A percentile compares a stretch with the other conserved stretches of the same genome.
Conservation (phyloP, 2,329 filamentous ascomycete genomes). For the Pleomassaria siparia region DNA sequence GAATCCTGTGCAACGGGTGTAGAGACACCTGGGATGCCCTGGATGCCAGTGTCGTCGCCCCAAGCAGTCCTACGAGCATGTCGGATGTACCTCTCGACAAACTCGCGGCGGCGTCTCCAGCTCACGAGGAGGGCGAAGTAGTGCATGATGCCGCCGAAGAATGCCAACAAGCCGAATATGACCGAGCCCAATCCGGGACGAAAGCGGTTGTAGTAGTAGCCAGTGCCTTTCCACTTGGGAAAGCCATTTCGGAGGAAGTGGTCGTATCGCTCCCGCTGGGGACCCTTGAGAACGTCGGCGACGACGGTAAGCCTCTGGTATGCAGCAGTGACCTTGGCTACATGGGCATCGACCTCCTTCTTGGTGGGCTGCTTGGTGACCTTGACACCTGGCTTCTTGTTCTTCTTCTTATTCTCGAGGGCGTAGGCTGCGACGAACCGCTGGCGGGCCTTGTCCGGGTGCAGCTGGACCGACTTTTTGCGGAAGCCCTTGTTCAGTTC, state of each 20-base stretch:
- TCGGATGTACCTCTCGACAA: constrained; percentile 87
- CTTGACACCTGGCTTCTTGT: constrained; percentile 59
- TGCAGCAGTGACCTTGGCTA: constrained; percentile 79
- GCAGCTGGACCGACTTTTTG: constrained; percentile 78
- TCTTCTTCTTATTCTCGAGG: constrained; percentile 54
- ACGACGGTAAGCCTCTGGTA: constrained; percentile 85
- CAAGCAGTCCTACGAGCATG: constrained; percentile 86
- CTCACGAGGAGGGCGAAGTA: constrained; percentile 82
- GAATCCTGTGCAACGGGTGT: constrained; percentile 42
- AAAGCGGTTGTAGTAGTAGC: constrained; percentile 97
- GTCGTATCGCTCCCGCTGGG: constrained; percentile 84
- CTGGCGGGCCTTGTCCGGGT: constrained; percentile 95
- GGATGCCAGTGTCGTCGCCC: constrained; percentile 74
- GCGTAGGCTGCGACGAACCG: constrained; percentile 71
- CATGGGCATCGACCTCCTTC: constrained; percentile 72
- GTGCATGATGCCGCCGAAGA: constrained; percentile 81
- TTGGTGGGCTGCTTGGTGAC: constrained; percentile 72
- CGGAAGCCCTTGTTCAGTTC: constrained; percentile 94
- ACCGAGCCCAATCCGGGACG: constrained; percentile 87
- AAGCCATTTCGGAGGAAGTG: constrained; percentile 93
- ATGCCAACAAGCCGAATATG: constrained; percentile 75
- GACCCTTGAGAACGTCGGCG: constrained; percentile 79
- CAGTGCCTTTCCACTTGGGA: constrained; percentile 93
- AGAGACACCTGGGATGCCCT: constrained; percentile 64
- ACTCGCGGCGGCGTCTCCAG: constrained; percentile 88